These are phyloP conservation scores for Margaritispora aquatica DNA, from an alignment of 495 filamentous ascomycete species.

Conservation along the genomic window DNA sequence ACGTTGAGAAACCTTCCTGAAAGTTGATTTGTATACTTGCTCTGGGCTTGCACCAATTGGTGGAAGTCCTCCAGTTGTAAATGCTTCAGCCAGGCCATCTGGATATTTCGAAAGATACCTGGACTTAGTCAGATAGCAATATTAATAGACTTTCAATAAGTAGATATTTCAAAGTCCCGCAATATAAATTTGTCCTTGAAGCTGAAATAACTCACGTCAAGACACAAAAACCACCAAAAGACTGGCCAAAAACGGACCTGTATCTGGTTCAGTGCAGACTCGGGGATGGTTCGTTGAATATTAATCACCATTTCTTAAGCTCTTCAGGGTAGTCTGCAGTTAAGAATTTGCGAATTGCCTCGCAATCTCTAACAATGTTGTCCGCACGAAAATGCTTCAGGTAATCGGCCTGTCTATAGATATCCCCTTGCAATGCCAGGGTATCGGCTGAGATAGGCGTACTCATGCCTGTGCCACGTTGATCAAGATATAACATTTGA, in stretches of 20 bases:
- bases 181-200: not conserved
- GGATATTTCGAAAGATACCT: slow-evolving; percentile 62
- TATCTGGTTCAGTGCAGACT: no score
- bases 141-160: not conserved
- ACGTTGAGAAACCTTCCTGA: slow-evolving; percentile 45
- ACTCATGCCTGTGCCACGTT: slow-evolving; percentile 82
- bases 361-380: slow-evolving; percentile 81
- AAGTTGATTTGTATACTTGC: slow-evolving; percentile 68
- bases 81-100: slow-evolving; percentile 72
- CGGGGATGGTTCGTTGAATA: no score
- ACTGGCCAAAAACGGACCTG: slow-evolving; percentile 69
- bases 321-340: slow-evolving; percentile 62
- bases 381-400: slow-evolving; percentile 86
- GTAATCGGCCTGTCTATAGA: slow-evolving; percentile 64
- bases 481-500: slow-evolving; percentile 78
- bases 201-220: slow-evolving; percentile 50
- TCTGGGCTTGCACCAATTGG: slow-evolving; percentile 66
- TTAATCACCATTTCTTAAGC: slow-evolving; percentile 76
- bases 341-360: slow-evolving; percentile 71
- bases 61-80: slow-evolving; percentile 75
- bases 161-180: not conserved
- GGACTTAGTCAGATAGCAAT: not conserved
- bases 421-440: slow-evolving; percentile 56
- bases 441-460: slow-evolving; percentile 67
- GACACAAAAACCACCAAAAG: slow-evolving; percentile 83